These are phyloP conservation scores for Saccharomycopsis lassenensis DNA, from an alignment of 805 yeast genomes.

Conservation along the genomic window DNA sequence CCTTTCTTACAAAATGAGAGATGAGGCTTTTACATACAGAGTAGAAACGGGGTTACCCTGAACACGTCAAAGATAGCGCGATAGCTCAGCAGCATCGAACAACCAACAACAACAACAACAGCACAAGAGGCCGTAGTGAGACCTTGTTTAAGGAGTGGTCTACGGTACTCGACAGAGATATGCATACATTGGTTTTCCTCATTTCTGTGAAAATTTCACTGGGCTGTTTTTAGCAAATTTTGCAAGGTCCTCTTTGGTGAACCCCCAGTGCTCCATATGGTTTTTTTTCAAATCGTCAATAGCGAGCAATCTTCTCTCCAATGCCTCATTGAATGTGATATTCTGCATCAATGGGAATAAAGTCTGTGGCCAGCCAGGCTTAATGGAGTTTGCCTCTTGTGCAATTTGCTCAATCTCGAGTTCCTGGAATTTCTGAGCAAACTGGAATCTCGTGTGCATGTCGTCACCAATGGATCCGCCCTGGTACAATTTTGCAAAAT, in stretches of 20 bases:
- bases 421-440: slow-evolving; percentile 70
- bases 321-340: slow-evolving; percentile 84
- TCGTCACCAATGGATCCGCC: slow-evolving; percentile 90
- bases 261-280: slow-evolving; percentile 26
- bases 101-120: no score
- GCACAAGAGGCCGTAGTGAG: no score
- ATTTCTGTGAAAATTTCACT: no score
- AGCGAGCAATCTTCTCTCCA: slow-evolving; percentile 55
- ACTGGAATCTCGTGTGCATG: slow-evolving; percentile 64
- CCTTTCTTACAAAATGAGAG: no score
- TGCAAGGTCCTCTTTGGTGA: slow-evolving; percentile 2
- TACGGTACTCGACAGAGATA: no score
- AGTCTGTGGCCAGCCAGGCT: slow-evolving; percentile 70
- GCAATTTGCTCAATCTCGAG: slow-evolving; percentile 70
- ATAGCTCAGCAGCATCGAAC: no score
- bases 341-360: slow-evolving; percentile 78
- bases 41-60: no score
- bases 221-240: slow-evolving; percentile 1
- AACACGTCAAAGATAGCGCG: no score
- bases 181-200: no score
- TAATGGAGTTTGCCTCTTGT: slow-evolving; percentile 58
- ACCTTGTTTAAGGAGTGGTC: no score
- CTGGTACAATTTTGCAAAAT: slow-evolving; percentile 62
- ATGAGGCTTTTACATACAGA: no score
- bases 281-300: slow-evolving; percentile 29